Base-by-base conservation (phyloP, 495 filamentous ascomycete species). In the Opeltia flavorubescens region DNA sequence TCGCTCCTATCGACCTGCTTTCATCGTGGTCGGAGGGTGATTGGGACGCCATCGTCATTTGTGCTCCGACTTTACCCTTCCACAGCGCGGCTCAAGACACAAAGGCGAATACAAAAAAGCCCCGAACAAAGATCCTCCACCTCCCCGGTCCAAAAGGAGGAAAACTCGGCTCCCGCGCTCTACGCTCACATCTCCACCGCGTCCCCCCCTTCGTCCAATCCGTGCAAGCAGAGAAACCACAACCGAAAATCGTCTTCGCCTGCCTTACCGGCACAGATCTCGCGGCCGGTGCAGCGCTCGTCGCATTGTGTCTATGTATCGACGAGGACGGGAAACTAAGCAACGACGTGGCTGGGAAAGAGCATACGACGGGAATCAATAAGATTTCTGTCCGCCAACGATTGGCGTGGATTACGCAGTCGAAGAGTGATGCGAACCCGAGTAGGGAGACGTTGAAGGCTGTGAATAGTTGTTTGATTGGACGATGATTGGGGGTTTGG, bases 401-500 rank as follows among this genome's bases (percentile, higher is more conserved):
- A 44, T 68, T 95, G 13, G 80, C 83, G 6, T 84, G 80, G 69
- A 84, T 95, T 44, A 80, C 84, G 49, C 78, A 74, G 13, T 76
- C 78, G 0, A 71, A 78, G 52, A 79, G 83, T 18, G 79, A 81
- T 50, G 79, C 79, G 13, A 93, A 91, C 57, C 87, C 87, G 0
- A 82, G 77, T 50, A 70, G 89, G 33, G 71, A 80, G 25, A 94
- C 86, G 1, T 62, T 96, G 42, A 84, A 94, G 59, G 82, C 80
- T 46, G 78, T 95, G 31, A 94, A 95, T 63, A 80, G 81, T 31
- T 94, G 86, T 52, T 65, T 96, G 38, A 91, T 96, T 78, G 48
- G 49, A 26, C 11, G 38, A 27, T 23, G 33, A 39, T 12, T 0
- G 36, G 6, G 33, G 0, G n/a, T n/a, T n/a, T n/a, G n/a, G n/a